Conservation (phyloP, 2,329 filamentous ascomycete genomes). For the Fusarium ramigenum region DNA sequence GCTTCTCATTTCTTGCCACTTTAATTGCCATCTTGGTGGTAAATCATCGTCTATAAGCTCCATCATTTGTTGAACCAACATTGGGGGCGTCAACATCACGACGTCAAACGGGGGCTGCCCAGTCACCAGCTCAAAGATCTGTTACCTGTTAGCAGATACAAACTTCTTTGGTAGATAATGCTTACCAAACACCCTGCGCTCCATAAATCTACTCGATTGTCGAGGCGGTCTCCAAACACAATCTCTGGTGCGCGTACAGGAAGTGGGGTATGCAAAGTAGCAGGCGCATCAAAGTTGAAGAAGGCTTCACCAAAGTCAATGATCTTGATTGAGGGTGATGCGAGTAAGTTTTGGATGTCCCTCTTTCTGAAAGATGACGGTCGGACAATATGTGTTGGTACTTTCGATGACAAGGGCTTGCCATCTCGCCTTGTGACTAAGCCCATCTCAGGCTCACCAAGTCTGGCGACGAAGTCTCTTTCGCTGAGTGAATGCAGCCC, state of each 20-base stretch:
- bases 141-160: background rate
- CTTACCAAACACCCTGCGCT: constrained; percentile 34
- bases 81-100: constrained; percentile 13
- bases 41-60: constrained; percentile 15
- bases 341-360: background rate
- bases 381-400: constrained; percentile 22
- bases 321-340: constrained; percentile 22
- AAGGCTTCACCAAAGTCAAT: constrained; percentile 40
- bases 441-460: constrained; percentile 13
- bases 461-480: background rate
- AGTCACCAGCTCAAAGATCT: constrained; percentile 40
- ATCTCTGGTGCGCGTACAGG: constrained; percentile 34
- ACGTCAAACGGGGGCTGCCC: constrained; percentile 38
- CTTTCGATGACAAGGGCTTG: background rate
- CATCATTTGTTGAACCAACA: constrained; percentile 33
- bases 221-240: constrained; percentile 28
- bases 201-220: constrained; percentile 37
- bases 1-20: constrained; percentile 17
- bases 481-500: background rate
- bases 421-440: constrained; percentile 9
- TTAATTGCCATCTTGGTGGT: constrained; percentile 21
- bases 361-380: background rate
- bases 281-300: background rate
- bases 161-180: rapidly evolving
- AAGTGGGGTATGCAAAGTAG: constrained; percentile 24